A percentile compares a stretch with the other conserved stretches of the same genome.
phyloP scores from a whole-genome alignment of 2,329 filamentous ascomycete genomes.

The Sporothrix euskadiensis region DNA sequence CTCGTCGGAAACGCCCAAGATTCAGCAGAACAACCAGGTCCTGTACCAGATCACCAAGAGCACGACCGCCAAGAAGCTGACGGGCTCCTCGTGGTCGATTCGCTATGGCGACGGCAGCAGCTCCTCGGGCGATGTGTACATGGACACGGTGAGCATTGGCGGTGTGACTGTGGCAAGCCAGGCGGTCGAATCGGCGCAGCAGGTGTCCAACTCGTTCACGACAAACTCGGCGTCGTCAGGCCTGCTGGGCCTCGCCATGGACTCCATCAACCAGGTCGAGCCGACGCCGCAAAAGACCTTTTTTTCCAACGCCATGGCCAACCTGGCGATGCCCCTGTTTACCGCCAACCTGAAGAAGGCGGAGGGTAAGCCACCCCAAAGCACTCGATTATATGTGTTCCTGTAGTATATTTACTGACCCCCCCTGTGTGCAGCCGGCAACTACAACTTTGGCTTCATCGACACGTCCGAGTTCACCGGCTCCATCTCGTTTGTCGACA shows the following conservation, averaged over 20 bases:
- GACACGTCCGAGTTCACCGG: constrained; percentile 57
- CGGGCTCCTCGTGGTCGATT: constrained; percentile 44
- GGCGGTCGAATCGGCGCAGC: constrained; percentile 47
- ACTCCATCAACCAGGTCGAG: constrained; percentile 46
- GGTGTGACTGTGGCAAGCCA: constrained; percentile 45
- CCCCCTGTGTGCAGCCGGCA: constrained; percentile 30
- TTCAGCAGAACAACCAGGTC: constrained; percentile 42
- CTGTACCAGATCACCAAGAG: constrained; percentile 43
- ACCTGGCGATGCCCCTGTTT: constrained; percentile 39
- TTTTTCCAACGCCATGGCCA: constrained; percentile 40
- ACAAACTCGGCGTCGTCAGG: constrained; percentile 44
- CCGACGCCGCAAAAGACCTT: constrained; percentile 47
- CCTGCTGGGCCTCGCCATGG: constrained; percentile 49
- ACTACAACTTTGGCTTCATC: constrained; percentile 60
- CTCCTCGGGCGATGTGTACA: constrained; percentile 47
- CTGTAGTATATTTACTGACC: not conserved
- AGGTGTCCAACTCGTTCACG: constrained; percentile 46
- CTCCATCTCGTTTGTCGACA: constrained; percentile 51
- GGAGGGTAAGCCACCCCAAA: constrained; percentile 37
- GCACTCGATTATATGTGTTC: too few species aligned
- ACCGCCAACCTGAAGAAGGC: constrained; percentile 40
- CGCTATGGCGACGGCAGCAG: constrained; percentile 46
- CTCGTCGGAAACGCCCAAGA: constrained; percentile 40
- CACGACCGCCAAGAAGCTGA: constrained; percentile 41
- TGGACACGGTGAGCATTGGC: constrained; percentile 47